These are phyloP conservation scores for Sclerospora graminicola DNA, from an alignment of 352 stramenopile species.

Conservation along the genomic window DNA sequence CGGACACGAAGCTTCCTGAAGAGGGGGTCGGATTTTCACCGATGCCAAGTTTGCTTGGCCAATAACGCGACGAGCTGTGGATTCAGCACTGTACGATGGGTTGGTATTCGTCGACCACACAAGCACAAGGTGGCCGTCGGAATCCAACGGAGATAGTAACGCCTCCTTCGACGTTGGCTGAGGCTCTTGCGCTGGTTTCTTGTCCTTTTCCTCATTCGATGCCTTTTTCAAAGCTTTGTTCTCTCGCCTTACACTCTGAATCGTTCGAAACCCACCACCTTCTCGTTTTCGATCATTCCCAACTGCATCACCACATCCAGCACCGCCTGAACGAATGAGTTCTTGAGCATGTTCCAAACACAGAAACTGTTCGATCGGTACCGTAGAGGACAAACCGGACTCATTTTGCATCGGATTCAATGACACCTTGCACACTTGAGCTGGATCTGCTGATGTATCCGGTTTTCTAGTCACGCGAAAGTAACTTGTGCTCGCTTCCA, in stretches of 20 bases:
- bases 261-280: conserved; percentile 64
- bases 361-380: conserved; percentile 63
- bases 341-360: conserved; percentile 59
- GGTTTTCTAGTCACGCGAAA: conserved; percentile 43
- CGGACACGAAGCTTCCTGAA: conserved; percentile 39
- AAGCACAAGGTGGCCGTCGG: conserved; percentile 56
- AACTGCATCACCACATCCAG: conserved; percentile 14
- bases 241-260: conserved; percentile 77
- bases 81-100: conserved; percentile 10
- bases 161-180: conserved; percentile 56
- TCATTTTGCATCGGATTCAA: conserved; percentile 6
- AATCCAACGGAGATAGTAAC: conserved; percentile 33
- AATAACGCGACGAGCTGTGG: conserved; percentile 16
- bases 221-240: conserved; percentile 67
- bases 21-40: conserved; percentile 42
- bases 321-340: conserved; percentile 21
- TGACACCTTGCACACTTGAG: conserved; percentile 12
- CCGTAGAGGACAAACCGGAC: conserved; percentile 9
- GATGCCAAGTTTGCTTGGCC: conserved; percentile 58
- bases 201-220: conserved; percentile 9
- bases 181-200: conserved; percentile 18
- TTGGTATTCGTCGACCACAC: conserved; percentile 46
- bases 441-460: background rate
- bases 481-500: conserved; percentile 70
- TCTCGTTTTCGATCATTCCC: conserved; percentile 23